Conservation (phyloP, 169 alveolate genomes). For the Plasmodium coatneyi region DNA sequence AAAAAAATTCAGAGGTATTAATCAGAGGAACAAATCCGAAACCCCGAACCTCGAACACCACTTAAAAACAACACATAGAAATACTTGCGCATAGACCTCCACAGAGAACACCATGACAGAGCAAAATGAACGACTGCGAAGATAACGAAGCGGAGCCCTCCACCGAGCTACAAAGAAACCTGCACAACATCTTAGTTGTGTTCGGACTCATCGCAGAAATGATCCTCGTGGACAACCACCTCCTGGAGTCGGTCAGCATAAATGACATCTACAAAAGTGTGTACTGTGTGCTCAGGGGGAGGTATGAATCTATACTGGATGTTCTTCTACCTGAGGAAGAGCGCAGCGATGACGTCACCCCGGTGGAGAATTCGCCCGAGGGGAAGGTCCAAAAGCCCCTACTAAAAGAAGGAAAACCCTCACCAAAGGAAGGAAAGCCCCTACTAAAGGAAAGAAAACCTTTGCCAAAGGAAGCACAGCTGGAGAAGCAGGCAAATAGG, state of each 20-base stretch:
- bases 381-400: not conserved
- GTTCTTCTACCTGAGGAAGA: not conserved
- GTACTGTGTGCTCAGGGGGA: conserved; percentile 10
- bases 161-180: conserved; percentile 18
- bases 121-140: not conserved
- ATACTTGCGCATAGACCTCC: too few relatives aligned
- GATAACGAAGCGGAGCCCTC: not conserved
- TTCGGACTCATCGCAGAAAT: conserved; percentile 37
- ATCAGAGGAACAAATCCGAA: not conserved
- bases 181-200: conserved; percentile 33
- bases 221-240: conserved; percentile 40
- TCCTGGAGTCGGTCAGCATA: conserved; percentile 34
- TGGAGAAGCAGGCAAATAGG: not conserved
- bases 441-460: not conserved
- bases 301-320: conserved; percentile 22
- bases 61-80: not conserved
- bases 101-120: not conserved
- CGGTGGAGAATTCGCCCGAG: not conserved
- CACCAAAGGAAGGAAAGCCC: not conserved
- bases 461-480: not conserved
- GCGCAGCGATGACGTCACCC: not conserved
- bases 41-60: not conserved
- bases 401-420: not conserved
- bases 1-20: too few relatives aligned
- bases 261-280: conserved; percentile 55